phyloP scores from a whole-genome alignment of 257 asterid genomes.

The Nemophila menziesii region DNA sequence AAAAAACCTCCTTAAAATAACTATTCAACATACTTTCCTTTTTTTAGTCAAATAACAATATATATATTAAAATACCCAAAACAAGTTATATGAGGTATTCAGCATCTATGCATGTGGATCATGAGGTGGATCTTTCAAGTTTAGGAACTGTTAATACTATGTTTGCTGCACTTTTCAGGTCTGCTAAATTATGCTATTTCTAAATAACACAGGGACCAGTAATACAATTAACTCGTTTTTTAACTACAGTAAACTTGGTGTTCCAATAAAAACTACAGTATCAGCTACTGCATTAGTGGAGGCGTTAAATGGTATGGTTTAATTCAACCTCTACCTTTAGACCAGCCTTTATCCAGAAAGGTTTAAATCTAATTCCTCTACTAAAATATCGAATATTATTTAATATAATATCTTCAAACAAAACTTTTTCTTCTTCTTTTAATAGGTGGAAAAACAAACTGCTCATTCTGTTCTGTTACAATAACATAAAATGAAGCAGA shows the following conservation, averaged over 20 bases:
- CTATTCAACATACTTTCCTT: no score
- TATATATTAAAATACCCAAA: no score
- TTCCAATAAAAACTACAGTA: constrained; percentile 88
- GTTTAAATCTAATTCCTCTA: constrained; percentile 23
- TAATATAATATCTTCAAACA: constrained; percentile 15
- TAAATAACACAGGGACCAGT: no score
- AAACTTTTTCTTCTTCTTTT: constrained; percentile 15
- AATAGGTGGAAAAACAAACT: constrained; percentile 91
- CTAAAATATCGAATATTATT: constrained; percentile 1
- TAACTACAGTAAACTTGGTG: constrained; percentile 96
- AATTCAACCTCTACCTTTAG: constrained; percentile 56
- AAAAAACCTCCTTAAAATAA: no score
- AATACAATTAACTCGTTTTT: no score
- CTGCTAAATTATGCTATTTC: constrained; percentile 16
- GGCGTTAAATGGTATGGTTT: constrained; percentile 76
- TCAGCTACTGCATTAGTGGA: constrained; percentile 95
- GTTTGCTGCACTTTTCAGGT: constrained; percentile 99
- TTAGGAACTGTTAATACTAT: constrained; percentile 88
- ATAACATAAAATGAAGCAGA: constrained; percentile 79
- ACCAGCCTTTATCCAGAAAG: constrained; percentile 72
- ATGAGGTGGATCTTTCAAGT: constrained; percentile 94
- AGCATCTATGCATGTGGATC: no score
- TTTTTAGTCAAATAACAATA: no score
- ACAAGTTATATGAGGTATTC: no score
- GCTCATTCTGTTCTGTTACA: constrained; percentile 91